Percentiles rank a stretch among this genome's conserved stretches.
These are phyloP conservation scores for Xylariaceae sp. DNA, from an alignment of 2,329 filamentous ascomycete genomes.

Conservation along the genomic window DNA sequence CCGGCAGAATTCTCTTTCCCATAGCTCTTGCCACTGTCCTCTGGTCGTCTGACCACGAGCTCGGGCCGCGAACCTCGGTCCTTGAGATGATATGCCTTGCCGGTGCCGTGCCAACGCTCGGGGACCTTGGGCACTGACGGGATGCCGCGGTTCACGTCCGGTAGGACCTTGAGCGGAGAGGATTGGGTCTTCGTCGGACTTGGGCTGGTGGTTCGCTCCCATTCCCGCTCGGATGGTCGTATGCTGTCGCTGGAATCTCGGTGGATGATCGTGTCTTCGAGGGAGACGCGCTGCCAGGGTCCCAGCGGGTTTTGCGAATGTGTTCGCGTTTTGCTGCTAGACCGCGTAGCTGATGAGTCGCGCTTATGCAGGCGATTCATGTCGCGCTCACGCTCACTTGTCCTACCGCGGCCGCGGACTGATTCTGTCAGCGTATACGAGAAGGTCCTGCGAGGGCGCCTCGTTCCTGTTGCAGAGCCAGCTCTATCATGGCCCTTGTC, in stretches of 20 bases:
- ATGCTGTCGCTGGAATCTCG: constrained; percentile 12
- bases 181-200: too few species aligned
- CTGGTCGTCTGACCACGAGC: not conserved
- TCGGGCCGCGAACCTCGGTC: constrained; percentile 25
- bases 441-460: constrained; percentile 25
- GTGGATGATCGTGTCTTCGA: constrained; percentile 25
- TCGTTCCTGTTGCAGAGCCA: not conserved
- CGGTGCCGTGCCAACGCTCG: constrained; percentile 45
- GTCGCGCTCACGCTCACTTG: constrained; percentile 3
- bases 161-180: constrained; percentile 48
- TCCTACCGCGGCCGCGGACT: constrained; percentile 3
- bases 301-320: constrained; percentile 8
- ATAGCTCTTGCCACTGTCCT: constrained; percentile 23
- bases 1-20: constrained; percentile 9
- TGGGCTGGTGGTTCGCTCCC: not conserved
- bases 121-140: constrained; percentile 54
- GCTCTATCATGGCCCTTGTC: not conserved
- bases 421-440: constrained; percentile 24
- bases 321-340: not conserved
- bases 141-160: constrained; percentile 55
- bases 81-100: constrained; percentile 26
- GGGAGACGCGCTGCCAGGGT: constrained; percentile 22
- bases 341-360: not conserved
- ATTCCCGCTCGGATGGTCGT: not conserved
- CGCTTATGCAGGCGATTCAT: constrained; percentile 1